These are phyloP conservation scores for Diaporthe caulivora DNA, from an alignment of 2,329 filamentous ascomycete genomes.

Conservation along the genomic window DNA sequence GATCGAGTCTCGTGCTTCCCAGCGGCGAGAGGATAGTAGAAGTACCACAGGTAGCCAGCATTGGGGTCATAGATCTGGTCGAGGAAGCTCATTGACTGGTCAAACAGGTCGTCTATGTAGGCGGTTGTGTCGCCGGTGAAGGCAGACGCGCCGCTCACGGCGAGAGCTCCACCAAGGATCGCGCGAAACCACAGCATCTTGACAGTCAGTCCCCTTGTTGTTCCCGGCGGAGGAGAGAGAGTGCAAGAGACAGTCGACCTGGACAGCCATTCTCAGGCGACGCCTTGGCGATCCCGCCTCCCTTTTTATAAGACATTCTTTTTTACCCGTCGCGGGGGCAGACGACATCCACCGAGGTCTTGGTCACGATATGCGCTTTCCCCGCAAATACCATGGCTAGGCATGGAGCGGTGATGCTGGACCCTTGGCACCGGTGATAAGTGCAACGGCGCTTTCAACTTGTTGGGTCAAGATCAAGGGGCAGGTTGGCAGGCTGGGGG, in stretches of 20 bases:
- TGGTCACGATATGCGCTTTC: slow-evolving; percentile 29
- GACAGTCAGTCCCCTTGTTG: neutral
- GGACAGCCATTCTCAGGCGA: neutral
- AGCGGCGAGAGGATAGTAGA: slow-evolving; percentile 57
- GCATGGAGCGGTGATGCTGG: slow-evolving; percentile 24
- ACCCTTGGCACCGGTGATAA: slow-evolving; percentile 2
- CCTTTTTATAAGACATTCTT: slow-evolving; percentile 7
- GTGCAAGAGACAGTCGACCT: slow-evolving; percentile 9
- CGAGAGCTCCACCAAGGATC: slow-evolving; percentile 29
- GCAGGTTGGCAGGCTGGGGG: neutral
- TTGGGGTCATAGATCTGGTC: slow-evolving; percentile 66
- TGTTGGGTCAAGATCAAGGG: neutral
- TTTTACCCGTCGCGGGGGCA: neutral
- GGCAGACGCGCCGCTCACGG: slow-evolving; percentile 22
- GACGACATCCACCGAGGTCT: slow-evolving; percentile 13
- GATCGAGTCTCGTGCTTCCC: slow-evolving; percentile 69
- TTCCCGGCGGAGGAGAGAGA: neutral
- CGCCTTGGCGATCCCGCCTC: slow-evolving; percentile 12
- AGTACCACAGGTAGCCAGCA: slow-evolving; percentile 66
- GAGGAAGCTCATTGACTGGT: slow-evolving; percentile 67
- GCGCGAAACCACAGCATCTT: slow-evolving; percentile 32
- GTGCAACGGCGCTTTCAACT: slow-evolving; percentile 8
- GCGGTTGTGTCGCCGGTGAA: slow-evolving; percentile 28
- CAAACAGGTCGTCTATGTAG: slow-evolving; percentile 49
- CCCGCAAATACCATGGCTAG: slow-evolving; percentile 32